Evolutionary conservation across 1,284 basidiomycete species (phyloP).

Genomic region (Sporisorium scitamineum): DNA sequence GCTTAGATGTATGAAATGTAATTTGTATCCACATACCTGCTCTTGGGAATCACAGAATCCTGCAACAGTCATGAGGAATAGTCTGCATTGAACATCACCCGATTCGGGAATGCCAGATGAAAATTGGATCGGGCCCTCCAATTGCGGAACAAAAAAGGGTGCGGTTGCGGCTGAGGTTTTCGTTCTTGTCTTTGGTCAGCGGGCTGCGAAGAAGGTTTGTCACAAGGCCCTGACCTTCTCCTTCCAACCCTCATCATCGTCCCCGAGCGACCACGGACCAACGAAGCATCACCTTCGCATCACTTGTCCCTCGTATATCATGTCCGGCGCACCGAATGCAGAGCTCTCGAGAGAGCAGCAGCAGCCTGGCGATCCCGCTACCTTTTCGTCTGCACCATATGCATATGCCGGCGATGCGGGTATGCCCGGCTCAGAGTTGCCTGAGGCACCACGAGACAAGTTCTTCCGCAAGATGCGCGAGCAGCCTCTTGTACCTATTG

Average conservation of each 20-base stretch:
- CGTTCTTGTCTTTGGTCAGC: constrained; percentile 19
- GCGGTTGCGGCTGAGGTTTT: neutral
- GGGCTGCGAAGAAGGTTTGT: too few relatives aligned
- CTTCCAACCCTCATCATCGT: neutral
- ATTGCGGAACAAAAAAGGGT: neutral
- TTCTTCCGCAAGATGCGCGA: constrained; percentile 64
- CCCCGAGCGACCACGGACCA: too few relatives aligned
- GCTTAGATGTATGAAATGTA: constrained; percentile 21
- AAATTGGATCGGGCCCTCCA: constrained; percentile 7
- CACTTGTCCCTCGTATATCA: neutral
- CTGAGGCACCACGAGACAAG: constrained; percentile 56
- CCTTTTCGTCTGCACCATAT: neutral
- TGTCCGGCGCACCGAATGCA: constrained; percentile 42
- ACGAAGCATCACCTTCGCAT: neutral
- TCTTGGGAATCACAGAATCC: neutral
- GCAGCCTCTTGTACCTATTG: constrained; percentile 67
- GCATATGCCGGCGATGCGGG: constrained; percentile 5
- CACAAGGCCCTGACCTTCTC: neutral
- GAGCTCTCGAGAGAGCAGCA: constrained; percentile 41
- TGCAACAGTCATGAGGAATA: neutral
- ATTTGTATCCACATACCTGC: constrained; percentile 22
- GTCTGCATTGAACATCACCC: neutral
- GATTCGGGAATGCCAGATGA: neutral
- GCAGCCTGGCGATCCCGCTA: constrained; percentile 30
- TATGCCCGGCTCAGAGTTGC: constrained; percentile 16